Percentiles rank a stretch among this genome's conserved stretches.
These are phyloP conservation scores for Cardamine occulta DNA, from an alignment of 345 rosid genomes.

Conservation along the genomic window DNA sequence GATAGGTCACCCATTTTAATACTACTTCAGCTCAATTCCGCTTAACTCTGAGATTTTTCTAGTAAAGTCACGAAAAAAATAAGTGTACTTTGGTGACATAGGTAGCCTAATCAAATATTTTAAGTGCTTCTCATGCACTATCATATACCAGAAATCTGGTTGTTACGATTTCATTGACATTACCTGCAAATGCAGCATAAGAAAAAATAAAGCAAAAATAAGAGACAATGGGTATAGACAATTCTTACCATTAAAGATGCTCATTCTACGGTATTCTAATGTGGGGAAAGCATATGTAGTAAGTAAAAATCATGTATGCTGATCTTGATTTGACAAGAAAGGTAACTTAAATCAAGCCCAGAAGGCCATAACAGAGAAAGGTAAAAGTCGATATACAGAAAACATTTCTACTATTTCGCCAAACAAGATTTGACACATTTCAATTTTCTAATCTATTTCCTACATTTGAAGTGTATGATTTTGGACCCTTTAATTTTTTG, in stretches of 20 bases:
- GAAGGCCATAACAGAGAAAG: not conserved
- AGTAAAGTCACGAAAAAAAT: too few relatives aligned
- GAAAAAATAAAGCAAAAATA: slow-evolving; percentile 16
- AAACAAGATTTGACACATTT: slow-evolving; percentile 17
- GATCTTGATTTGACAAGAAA: not conserved
- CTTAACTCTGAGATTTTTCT: too few relatives aligned
- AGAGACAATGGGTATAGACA: slow-evolving; percentile 1
- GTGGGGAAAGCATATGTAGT: not conserved
- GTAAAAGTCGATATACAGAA: slow-evolving; percentile 15
- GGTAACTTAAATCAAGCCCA: not conserved
- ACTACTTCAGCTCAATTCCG: too few relatives aligned
- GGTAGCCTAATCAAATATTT: too few relatives aligned
- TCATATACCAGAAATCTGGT: too few relatives aligned
- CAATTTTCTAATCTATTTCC: slow-evolving; percentile 1
- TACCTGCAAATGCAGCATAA: slow-evolving; percentile 58
- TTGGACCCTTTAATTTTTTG: too few relatives aligned
- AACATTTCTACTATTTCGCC: slow-evolving; percentile 5
- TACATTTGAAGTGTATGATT: not conserved
- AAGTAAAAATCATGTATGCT: not conserved
- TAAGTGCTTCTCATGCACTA: too few relatives aligned
- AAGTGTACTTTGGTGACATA: too few relatives aligned
- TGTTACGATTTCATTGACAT: slow-evolving; percentile 56
- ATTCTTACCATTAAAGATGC: not conserved
- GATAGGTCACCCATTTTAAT: too few relatives aligned
- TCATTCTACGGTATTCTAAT: not conserved